Conservation (phyloP, 306 rosid genomes). For the Vachellia collinsii region DNA sequence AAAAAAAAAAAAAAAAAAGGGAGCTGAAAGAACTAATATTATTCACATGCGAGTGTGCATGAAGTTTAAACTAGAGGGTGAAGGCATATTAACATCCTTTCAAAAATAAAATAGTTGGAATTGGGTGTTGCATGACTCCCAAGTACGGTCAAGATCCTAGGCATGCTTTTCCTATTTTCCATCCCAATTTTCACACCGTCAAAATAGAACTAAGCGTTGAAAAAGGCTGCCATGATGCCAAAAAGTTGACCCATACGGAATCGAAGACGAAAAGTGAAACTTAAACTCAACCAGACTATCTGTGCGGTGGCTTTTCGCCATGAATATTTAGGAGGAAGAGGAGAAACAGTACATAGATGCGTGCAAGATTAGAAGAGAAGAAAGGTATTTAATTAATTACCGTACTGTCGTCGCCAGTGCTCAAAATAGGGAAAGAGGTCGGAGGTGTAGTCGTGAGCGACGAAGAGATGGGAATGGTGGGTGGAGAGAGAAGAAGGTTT, state of each 20-base stretch:
- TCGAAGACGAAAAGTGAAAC: constrained; percentile 6
- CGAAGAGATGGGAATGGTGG: constrained; percentile 45
- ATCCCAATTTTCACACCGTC: not conserved
- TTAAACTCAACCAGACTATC: not conserved
- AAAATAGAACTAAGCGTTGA: not conserved
- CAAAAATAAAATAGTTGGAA: not conserved
- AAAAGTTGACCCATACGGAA: constrained; percentile 8
- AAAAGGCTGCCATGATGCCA: constrained; percentile 31
- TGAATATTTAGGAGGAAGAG: no score
- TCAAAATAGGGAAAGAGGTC: constrained; percentile 85
- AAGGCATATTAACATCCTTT: not conserved
- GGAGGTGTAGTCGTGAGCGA: constrained; percentile 78
- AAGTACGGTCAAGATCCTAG: not conserved
- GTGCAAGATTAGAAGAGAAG: not conserved
- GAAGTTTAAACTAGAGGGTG: not conserved
- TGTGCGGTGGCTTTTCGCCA: no score
- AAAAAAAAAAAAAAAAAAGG: no score
- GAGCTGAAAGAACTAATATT: not conserved
- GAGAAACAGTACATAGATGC: no score
- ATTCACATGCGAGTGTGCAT: not conserved
- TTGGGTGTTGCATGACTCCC: no score
- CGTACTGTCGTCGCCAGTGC: constrained; percentile 86
- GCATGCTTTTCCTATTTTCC: constrained; percentile 1
- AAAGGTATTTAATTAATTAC: constrained; percentile 38
- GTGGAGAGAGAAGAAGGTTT: constrained; percentile 10